Evolutionary conservation across 225 moss, liverwort and hornwort species (phyloP), one percentile per base, ranked within the genome.

Genomic region (Physcomitrellopsis africana): DNA sequence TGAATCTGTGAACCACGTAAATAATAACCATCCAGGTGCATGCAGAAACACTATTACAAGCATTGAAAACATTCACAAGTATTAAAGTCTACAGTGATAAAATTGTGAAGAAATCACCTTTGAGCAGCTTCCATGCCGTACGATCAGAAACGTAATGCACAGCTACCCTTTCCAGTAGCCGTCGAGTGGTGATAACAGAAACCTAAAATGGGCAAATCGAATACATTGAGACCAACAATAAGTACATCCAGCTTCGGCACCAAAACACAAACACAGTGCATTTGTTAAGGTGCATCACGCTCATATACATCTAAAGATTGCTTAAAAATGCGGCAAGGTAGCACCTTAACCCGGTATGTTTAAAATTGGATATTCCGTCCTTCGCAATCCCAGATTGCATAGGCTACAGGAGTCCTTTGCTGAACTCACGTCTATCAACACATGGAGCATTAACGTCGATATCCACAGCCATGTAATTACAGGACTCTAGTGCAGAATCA

Each of bases 61-160:
- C 7, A 2, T 7, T 22, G 69, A 56, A 26, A 32, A 60, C 24
- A 45, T 3, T 13, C 37, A 60, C 41, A 46, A 58, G 16, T 1
- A 7, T 48, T 68, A 7, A 17, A 37, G 32, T 37, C 32, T 4
- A 37, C 5, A 4, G 7, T 37, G 26, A 43, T 18, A 29, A 1
- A 42, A 42, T 53, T 32, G 11, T 9, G 11, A 17, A 19, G 55
- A 55, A 3, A 29, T 72, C 69, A 97, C 97, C 97, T 89, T 99
- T 99, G 48, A 99, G 80, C 67, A 99, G 89, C 76, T 95, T 99
- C 99, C 99, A 95, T 64, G 99, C 95, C 80, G 88, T 89, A 18
- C 95, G 93, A 65, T 83, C 87, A 59, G 92, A 79, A 53, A 85
- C 89, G 75, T 89, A 77, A 68, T 90, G 85, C 46, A 97, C 91